Conservation (phyloP, 2,329 filamentous ascomycete species). For the Fusarium abutilonis region DNA sequence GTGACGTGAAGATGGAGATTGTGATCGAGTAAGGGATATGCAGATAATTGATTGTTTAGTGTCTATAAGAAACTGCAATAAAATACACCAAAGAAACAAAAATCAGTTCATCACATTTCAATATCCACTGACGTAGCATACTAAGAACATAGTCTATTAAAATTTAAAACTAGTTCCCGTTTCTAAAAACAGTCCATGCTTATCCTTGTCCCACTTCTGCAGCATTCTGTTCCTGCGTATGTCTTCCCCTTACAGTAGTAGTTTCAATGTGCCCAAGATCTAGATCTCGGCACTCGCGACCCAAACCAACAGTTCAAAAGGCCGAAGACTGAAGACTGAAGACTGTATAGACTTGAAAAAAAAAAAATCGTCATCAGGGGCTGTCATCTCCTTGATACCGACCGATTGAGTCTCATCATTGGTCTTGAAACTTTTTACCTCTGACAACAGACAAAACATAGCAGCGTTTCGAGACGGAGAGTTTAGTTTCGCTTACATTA, state of each 20-base stretch:
- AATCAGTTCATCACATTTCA: background rate
- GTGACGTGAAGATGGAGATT: slow-evolving; percentile 33
- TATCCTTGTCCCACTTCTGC: background rate
- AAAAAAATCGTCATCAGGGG: too few relatives aligned
- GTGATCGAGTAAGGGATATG: slow-evolving; percentile 18
- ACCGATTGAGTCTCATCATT: background rate
- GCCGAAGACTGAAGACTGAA: background rate
- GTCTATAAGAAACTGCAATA: background rate
- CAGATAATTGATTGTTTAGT: background rate
- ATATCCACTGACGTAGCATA: background rate
- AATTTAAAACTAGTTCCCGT: background rate
- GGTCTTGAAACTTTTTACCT: background rate
- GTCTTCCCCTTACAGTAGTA: slow-evolving; percentile 1
- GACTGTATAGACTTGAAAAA: too few relatives aligned
- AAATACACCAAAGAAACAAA: background rate
- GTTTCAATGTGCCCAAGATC: slow-evolving; percentile 5
- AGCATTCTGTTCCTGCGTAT: slow-evolving; percentile 16
- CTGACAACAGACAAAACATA: background rate
- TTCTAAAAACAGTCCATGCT: slow-evolving; percentile 31
- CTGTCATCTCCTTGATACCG: too few relatives aligned
- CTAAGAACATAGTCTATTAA: background rate
- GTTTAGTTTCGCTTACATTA: too few relatives aligned
- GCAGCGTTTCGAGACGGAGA: background rate
- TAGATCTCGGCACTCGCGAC: slow-evolving; percentile 14
- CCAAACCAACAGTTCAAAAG: slow-evolving; percentile 9